These are phyloP conservation scores for Teunomyces barrocoloradensis DNA, from an alignment of 805 yeast genomes.

Conservation along the genomic window DNA sequence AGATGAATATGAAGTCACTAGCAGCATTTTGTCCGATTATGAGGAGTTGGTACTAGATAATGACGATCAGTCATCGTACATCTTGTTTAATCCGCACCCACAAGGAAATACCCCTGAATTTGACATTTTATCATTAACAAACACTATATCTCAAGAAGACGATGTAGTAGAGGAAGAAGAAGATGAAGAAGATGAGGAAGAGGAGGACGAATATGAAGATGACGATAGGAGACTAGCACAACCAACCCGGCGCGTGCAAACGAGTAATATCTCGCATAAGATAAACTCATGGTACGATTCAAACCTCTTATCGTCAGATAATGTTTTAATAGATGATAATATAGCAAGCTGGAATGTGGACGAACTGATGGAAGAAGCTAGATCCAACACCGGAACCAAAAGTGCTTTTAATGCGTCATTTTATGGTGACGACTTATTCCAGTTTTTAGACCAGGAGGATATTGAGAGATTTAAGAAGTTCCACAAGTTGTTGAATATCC, in stretches of 20 bases:
- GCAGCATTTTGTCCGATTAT: slow-evolving; percentile 13
- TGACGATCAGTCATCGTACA: slow-evolving; percentile 14
- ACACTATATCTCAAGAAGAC: slow-evolving; percentile 7
- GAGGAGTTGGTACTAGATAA: slow-evolving; percentile 11
- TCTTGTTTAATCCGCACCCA: slow-evolving; percentile 13
- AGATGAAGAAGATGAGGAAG: slow-evolving; percentile 6
- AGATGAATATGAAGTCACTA: slow-evolving; percentile 8
- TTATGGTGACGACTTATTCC: slow-evolving; percentile 32
- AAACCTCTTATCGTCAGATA: slow-evolving; percentile 5
- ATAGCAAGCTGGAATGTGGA: slow-evolving; percentile 38
- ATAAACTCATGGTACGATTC: slow-evolving; percentile 13
- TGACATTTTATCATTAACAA: slow-evolving; percentile 12
- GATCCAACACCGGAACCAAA: slow-evolving; percentile 1
- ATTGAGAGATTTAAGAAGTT: slow-evolving; percentile 23
- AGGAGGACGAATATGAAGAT: slow-evolving; percentile 9
- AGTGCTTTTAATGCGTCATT: slow-evolving; percentile 17
- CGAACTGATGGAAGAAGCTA: slow-evolving; percentile 14
- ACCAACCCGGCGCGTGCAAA: neutral
- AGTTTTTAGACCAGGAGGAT: slow-evolving; percentile 21
- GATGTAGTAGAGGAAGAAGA: slow-evolving; percentile 2
- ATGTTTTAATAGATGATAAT: slow-evolving; percentile 26
- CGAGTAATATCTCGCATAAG: slow-evolving; percentile 3
- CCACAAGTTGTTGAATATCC: slow-evolving; percentile 14
- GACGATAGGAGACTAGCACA: neutral
- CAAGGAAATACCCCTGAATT: slow-evolving; percentile 5